These are phyloP conservation scores for Panellus pusillus DNA, from an alignment of 768 basidiomycete genomes.

Conservation along the genomic window DNA sequence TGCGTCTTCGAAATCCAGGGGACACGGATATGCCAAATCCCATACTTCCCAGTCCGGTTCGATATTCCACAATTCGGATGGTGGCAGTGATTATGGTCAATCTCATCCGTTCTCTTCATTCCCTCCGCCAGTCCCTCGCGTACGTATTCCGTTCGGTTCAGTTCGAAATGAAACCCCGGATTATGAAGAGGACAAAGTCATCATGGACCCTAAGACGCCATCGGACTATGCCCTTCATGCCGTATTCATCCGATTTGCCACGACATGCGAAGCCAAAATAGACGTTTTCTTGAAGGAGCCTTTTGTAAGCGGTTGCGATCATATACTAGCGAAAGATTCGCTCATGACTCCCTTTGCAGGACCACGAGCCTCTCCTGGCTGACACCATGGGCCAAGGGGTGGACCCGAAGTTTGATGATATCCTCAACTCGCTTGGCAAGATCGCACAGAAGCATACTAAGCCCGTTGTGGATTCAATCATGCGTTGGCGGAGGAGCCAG, in stretches of 20 bases:
- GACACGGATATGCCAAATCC: constrained; percentile 65
- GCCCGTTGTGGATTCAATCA: constrained; percentile 81
- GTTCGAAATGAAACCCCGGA: constrained; percentile 58
- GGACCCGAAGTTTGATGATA: constrained; percentile 81
- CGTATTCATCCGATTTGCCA: constrained; percentile 84
- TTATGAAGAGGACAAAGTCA: constrained; percentile 66
- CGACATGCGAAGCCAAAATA: constrained; percentile 79
- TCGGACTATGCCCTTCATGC: constrained; percentile 88
- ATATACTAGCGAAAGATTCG: not conserved
- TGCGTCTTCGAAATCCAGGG: constrained; percentile 46
- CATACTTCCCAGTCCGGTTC: constrained; percentile 80
- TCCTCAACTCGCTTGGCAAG: constrained; percentile 79
- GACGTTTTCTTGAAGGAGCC: constrained; percentile 67
- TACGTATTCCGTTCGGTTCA: constrained; percentile 61
- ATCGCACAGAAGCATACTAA: constrained; percentile 85
- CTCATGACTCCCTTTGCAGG: constrained; percentile 40
- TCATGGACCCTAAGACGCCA: constrained; percentile 76
- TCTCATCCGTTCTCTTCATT: constrained; percentile 50
- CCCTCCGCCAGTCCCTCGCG: constrained; percentile 78
- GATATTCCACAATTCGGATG: constrained; percentile 67
- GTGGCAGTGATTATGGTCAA: constrained; percentile 67
- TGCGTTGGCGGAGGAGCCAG: constrained; percentile 83
- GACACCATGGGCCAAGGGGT: constrained; percentile 69
- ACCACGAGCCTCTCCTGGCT: constrained; percentile 65
- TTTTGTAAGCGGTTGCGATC: constrained; percentile 48